Evolutionary conservation across 176 grass and related monocot genomes (phyloP).

Genomic region (Zoysia pacifica): DNA sequence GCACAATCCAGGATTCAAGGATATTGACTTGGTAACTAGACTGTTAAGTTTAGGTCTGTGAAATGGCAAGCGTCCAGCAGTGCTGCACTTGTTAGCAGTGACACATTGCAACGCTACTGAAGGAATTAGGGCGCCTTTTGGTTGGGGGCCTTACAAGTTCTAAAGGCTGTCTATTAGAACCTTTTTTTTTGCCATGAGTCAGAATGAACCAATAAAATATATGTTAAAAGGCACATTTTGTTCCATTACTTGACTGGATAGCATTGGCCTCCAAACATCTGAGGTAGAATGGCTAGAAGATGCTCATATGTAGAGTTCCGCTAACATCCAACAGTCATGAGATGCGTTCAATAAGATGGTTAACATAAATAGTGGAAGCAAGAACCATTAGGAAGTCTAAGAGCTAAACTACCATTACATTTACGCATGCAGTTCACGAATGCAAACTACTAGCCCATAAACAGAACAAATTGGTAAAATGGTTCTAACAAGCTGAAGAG

Average conservation of each 20-base stretch:
- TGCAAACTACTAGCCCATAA: not conserved
- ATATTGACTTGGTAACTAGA: not conserved
- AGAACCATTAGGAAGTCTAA: not conserved
- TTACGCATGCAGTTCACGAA: not conserved
- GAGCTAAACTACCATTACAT: no score
- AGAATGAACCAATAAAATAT: not conserved
- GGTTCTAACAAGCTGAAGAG: not conserved
- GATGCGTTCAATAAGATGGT: not conserved
- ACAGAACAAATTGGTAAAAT: not conserved
- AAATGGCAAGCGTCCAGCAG: not conserved
- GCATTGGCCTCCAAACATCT: not conserved
- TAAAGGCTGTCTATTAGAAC: not conserved
- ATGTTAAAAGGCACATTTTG: not conserved
- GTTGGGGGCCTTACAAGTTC: not conserved
- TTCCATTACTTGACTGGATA: no score
- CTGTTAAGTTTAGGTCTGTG: not conserved
- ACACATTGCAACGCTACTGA: not conserved
- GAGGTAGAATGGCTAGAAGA: not conserved
- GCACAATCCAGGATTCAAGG: not conserved
- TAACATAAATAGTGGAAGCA: constrained; percentile 2
- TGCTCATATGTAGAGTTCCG: not conserved
- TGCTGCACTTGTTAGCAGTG: not conserved
- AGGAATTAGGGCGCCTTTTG: not conserved
- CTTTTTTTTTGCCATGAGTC: not conserved
- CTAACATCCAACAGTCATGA: not conserved